Base-by-base conservation (phyloP, 2,329 filamentous ascomycete genomes). In the Ophiocordyceps camponoti-leonardi region DNA sequence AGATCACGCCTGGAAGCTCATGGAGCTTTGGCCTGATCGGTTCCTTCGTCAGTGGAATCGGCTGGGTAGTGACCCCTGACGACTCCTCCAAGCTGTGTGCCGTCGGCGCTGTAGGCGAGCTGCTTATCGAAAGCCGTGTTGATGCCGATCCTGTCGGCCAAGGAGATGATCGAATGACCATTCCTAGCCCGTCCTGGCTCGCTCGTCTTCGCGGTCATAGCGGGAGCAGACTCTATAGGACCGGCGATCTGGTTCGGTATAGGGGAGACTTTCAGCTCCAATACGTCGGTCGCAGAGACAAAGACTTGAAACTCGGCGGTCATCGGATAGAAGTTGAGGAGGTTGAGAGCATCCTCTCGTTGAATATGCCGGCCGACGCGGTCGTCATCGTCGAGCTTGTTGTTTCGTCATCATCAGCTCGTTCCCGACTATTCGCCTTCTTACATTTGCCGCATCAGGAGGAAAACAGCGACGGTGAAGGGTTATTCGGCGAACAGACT, bases 221-320 rank as follows among this genome's bases (percentile, higher is more conserved):
- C 67, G 44, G 19, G 7, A 41, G 42, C 48, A 44, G 10, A 4
- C 47, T 65, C 13, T 73, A 71, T 53, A 66, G 65, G 45, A 71
- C 69, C 2, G 70, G 70, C 3, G 70, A 73, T 48, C 56, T 73
- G 10, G 68, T 59, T 3, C 56, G 55, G 39, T 69, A 68, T 26
- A 55, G 41, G 4, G 31, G 23, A 23, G 22, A 31, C 11, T 31
- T 44, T n/a, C 20, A 22, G 4, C 22, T 47, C 14, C 40, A 41
- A 16, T 47, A 43, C 31, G 11, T 49, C 5, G 43, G 48, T 16
- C 45, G 46, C 6, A 43, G 23, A 7, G 48, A 49, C 41, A 19
- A 28, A 14, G 43, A 49, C 16, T 8, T 48, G 10, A 49, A 48
- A 23, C 43, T 49, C 10, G 45, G 44, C 19, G 46, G 46, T 1